phyloP scores from a whole-genome alignment of 768 basidiomycete species.

The Asterophora parasitica region DNA sequence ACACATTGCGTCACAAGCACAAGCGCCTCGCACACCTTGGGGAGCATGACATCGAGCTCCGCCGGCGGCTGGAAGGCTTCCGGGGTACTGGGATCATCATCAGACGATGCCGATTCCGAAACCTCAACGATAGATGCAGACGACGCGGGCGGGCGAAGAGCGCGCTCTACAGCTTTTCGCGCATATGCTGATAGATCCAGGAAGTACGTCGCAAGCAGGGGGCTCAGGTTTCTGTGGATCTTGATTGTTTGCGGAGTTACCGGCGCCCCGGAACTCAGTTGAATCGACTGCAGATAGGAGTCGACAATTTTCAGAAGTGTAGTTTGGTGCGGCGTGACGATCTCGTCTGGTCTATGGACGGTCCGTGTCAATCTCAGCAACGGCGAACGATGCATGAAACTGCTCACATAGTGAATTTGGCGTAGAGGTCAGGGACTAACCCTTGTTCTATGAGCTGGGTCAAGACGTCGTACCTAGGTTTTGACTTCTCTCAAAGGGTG shows the following conservation, averaged over 20 bases:
- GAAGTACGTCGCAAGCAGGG: conserved; percentile 60
- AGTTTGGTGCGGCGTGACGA: conserved; percentile 80
- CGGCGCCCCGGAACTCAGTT: conserved; percentile 25
- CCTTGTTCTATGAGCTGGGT: conserved; percentile 57
- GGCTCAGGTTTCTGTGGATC: conserved; percentile 40
- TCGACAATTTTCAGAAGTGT: conserved; percentile 86
- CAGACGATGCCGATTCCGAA: not conserved
- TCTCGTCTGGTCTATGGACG: conserved; percentile 52
- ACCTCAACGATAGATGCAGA: not conserved
- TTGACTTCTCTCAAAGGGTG: too few relatives aligned
- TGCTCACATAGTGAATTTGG: conserved; percentile 55
- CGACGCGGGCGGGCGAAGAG: conserved; percentile 29
- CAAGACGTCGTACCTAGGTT: conserved; percentile 58
- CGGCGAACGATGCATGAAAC: conserved; percentile 8
- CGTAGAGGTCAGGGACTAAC: conserved; percentile 56
- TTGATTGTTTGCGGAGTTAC: conserved; percentile 28
- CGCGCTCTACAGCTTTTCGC: conserved; percentile 44
- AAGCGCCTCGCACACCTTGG: conserved; percentile 76
- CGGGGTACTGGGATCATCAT: conserved; percentile 4
- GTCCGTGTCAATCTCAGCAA: conserved; percentile 8
- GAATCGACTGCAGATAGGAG: conserved; percentile 66
- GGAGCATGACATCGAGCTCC: conserved; percentile 64
- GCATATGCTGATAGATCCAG: conserved; percentile 58
- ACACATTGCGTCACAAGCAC: conserved; percentile 77
- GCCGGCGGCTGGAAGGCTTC: conserved; percentile 17